These are phyloP conservation scores for Triangularia setosa DNA, from an alignment of 2,329 filamentous ascomycete genomes.

Conservation along the genomic window DNA sequence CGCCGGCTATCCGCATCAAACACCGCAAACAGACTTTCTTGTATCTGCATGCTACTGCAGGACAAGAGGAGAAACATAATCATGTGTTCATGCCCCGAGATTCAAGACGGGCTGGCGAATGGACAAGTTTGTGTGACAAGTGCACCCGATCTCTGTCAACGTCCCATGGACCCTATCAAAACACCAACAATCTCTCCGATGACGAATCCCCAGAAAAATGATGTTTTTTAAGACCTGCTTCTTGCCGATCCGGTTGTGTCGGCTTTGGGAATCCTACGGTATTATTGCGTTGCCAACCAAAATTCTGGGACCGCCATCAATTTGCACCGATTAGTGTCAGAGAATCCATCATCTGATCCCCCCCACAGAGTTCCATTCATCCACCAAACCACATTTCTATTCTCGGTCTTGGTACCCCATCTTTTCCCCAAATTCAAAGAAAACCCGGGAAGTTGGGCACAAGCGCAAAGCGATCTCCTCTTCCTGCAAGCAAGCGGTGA, in stretches of 20 bases:
- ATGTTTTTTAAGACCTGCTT: background rate
- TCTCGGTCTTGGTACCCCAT: background rate
- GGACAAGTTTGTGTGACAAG: background rate
- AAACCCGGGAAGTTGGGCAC: background rate
- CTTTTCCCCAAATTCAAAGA: background rate
- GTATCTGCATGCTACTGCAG: background rate
- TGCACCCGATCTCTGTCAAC: background rate
- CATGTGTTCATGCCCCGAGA: background rate
- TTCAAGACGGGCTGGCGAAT: background rate
- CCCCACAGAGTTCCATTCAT: background rate
- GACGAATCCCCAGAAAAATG: background rate
- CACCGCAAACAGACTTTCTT: background rate
- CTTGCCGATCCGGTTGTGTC: background rate
- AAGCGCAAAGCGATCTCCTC: background rate
- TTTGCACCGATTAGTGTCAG: constrained; percentile 11
- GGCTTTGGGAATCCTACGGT: background rate
- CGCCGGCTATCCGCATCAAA: background rate
- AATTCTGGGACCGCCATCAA: background rate
- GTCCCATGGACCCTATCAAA: background rate
- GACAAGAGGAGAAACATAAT: background rate
- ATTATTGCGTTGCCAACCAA: background rate
- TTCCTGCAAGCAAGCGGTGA: background rate
- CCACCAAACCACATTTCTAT: background rate
- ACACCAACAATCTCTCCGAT: background rate
- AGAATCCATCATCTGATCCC: constrained; percentile 19